Base-by-base conservation (phyloP, 139 green algal genomes). In the Pseudopediastrum boryanum region DNA sequence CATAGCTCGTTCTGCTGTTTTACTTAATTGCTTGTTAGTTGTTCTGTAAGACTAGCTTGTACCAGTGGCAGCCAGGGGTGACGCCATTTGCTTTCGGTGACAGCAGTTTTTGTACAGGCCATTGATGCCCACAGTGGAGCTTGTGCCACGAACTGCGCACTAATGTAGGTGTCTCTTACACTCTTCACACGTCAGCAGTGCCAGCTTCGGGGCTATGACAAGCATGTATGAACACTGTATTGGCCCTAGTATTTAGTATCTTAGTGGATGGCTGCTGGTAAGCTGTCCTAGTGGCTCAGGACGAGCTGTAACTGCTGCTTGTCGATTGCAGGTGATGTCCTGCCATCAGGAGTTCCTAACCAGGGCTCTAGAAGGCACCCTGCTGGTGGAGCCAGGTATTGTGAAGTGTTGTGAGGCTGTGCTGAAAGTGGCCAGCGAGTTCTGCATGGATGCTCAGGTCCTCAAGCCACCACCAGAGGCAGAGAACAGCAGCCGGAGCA, bases 271-370 rank as follows among this genome's bases (percentile, higher is more conserved):
- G 7, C 52, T 69, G 13, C 71, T 19, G 43, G 6, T 29, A 35
- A 50, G 51, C 23, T 43, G 7, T 33, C 19, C 46, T 50, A 8
- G n/a, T 4, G 48, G 23, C 16, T 36, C 50, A 43, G 27, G 35
- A 31, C 29, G 13, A 33, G 10, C 23, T 36, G n/a, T 35, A 7
- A 13, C 31, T 46, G 29, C 27, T 36, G n/a, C 38, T 41, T 0
- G 19, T 16, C 39, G 21, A 39, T 13, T 0, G 27, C 21, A 91
- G 83, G 89, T 94, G 41, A 84, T 96, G 13, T 85, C 86, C 31
- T 58, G 81, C 38, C 92, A 97, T 80, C 77, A 81, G 8, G 81
- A 74, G 1, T 95, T 95, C 81, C 77, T 95, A 73, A 65, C 77
- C 0, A 79, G 74, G 6, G 81, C 90, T n/a, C 50, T 90, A 44